These are phyloP conservation scores for Kodamaea derodonti DNA, from an alignment of 1,139 yeast genomes.

Conservation along the genomic window DNA sequence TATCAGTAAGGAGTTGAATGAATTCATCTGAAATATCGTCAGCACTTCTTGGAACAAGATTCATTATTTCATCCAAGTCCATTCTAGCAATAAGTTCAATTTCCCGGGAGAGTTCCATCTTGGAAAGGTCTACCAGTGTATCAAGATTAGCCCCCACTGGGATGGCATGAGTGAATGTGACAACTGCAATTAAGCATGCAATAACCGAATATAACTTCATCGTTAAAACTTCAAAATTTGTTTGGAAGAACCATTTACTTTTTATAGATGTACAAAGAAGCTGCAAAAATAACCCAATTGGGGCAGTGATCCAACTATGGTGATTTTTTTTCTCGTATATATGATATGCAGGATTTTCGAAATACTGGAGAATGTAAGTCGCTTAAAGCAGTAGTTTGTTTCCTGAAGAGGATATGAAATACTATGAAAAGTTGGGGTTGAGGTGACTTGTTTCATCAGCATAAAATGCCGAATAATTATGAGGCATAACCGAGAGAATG, in stretches of 20 bases:
- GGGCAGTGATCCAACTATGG: background rate
- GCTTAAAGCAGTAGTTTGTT: background rate
- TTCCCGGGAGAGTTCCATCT: background rate
- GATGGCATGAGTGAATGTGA: background rate
- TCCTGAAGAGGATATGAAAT: background rate
- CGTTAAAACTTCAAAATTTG: background rate
- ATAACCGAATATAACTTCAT: background rate
- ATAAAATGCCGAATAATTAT: too few species aligned
- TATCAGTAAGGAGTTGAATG: constrained; percentile 1
- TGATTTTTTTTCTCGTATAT: background rate
- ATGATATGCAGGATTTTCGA: background rate
- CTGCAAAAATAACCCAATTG: background rate
- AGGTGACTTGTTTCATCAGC: too few species aligned
- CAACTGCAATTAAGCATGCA: background rate
- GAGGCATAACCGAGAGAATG: too few species aligned
- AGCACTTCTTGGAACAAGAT: background rate
- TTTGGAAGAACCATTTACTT: too few species aligned
- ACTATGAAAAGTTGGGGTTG: background rate
- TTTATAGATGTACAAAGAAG: too few species aligned
- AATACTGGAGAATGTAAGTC: background rate
- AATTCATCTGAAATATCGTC: constrained; percentile 3
- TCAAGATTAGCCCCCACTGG: background rate
- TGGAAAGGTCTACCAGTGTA: background rate
- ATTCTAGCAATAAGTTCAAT: background rate
- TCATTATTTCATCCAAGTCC: background rate